Evolutionary conservation across 176 grass and related monocot species (phyloP).

Genomic region (Poa annua): DNA sequence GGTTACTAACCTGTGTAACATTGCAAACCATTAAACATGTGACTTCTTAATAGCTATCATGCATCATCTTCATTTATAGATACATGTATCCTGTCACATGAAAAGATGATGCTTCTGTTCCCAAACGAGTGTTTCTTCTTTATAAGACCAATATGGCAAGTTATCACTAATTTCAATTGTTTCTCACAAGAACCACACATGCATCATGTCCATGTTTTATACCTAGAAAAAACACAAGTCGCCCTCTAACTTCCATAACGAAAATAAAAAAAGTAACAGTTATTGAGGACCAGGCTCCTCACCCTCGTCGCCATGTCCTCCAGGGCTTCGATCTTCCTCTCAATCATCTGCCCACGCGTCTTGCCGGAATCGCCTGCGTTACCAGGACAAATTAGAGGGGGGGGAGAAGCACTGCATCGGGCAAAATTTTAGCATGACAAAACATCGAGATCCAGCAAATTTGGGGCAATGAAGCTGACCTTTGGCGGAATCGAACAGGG

Average conservation of each 20-base stretch:
- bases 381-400: background rate
- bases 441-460: background rate
- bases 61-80: background rate
- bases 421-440: too few species aligned
- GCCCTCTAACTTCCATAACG: background rate
- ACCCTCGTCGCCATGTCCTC: conserved; percentile 76
- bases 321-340: conserved; percentile 81
- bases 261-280: background rate
- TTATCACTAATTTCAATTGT: background rate
- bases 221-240: background rate
- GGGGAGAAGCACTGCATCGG: background rate
- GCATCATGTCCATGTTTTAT: background rate
- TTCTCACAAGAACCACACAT: background rate
- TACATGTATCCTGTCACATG: background rate
- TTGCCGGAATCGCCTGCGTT: conserved; percentile 49
- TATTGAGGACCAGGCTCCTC: background rate
- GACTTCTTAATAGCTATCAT: background rate
- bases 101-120: background rate
- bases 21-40: conserved; percentile 34
- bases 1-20: conserved; percentile 78
- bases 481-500: conserved; percentile 71
- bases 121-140: background rate
- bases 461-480: conserved; percentile 29
- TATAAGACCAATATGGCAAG: background rate
- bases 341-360: conserved; percentile 71